Evolutionary conservation across 148 eudicot species (phyloP).

Genomic region (Camellia granthamiana): DNA sequence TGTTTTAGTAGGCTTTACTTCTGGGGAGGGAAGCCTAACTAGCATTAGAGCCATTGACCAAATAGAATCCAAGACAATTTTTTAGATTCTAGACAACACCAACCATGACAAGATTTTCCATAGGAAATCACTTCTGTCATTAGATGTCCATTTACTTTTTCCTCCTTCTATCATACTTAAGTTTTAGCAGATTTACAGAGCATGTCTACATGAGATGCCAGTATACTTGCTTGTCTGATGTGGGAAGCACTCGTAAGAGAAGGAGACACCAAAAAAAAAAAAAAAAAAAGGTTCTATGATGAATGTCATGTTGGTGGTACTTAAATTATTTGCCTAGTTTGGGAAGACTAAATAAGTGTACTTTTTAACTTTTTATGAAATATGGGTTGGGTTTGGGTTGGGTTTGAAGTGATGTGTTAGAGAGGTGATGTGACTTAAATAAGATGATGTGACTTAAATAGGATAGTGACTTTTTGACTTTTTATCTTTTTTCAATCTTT

Average conservation of each 20-base stretch:
- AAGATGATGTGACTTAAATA: too few species aligned
- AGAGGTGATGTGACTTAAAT: too few species aligned
- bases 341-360: too few species aligned
- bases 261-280: neutral
- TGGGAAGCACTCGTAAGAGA: neutral
- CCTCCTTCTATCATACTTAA: neutral
- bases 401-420: too few species aligned
- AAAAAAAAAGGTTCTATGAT: too few species aligned
- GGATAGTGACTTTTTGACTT: too few species aligned
- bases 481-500: too few species aligned
- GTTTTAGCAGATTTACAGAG: neutral
- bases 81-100: conserved; percentile 6
- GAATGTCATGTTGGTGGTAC: neutral
- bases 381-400: too few species aligned
- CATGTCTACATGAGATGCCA: neutral
- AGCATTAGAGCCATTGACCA: conserved; percentile 9
- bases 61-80: neutral
- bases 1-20: neutral
- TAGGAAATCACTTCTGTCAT: neutral
- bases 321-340: too few species aligned
- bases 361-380: too few species aligned
- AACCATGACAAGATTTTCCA: neutral
- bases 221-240: neutral
- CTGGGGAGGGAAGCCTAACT: neutral
- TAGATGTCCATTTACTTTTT: neutral